phyloP scores from a whole-genome alignment of 345 rosid genomes.

The Angophora floribunda region DNA sequence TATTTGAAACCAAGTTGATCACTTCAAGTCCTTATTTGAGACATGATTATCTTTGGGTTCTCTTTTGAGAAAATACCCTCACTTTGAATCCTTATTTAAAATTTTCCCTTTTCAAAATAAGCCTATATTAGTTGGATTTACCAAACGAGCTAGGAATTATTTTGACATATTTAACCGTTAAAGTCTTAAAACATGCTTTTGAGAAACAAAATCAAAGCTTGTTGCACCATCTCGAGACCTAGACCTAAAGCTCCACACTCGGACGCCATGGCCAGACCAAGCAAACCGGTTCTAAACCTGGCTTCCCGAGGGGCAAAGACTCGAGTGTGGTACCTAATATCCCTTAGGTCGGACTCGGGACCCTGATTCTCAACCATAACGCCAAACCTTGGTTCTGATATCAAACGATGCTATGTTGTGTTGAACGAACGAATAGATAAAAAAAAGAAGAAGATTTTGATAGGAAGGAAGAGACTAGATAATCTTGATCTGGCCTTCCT shows the following conservation, averaged over 20 bases:
- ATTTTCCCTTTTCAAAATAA: too few relatives aligned
- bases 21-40: too few relatives aligned
- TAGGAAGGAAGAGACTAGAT: background rate
- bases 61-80: too few relatives aligned
- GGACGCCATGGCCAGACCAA: too few relatives aligned
- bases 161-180: background rate
- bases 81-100: too few relatives aligned
- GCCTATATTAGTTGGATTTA: background rate
- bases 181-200: background rate
- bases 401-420: background rate
- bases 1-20: too few relatives aligned
- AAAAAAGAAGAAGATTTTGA: too few relatives aligned
- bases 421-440: background rate
- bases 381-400: background rate
- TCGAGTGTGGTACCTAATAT: background rate
- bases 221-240: background rate
- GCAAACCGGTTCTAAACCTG: rapidly evolving
- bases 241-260: background rate
- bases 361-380: too few relatives aligned
- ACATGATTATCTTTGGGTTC: too few relatives aligned
- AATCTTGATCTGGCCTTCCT: background rate
- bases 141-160: background rate
- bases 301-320: background rate
- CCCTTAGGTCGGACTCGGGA: background rate
- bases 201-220: background rate